phyloP scores from a whole-genome alignment of 1,284 basidiomycete species.

The Ustilago loliicola region DNA sequence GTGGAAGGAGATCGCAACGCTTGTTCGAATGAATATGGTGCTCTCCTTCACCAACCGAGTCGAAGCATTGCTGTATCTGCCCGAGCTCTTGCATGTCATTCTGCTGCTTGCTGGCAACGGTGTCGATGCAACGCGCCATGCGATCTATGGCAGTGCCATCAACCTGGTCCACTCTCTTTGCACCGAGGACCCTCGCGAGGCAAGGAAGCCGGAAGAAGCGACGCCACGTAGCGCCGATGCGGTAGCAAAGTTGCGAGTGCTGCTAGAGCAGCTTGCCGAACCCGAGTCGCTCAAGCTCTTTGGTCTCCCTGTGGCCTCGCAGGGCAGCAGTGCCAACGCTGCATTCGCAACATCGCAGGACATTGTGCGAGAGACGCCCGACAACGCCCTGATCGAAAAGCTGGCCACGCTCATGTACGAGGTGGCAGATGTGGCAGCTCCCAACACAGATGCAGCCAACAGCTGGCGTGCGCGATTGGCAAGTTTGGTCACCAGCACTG shows the following conservation, averaged over 20 bases:
- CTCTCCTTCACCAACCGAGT: conserved; percentile 65
- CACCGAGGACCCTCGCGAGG: conserved; percentile 62
- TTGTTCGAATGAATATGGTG: conserved; percentile 67
- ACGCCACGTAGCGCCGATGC: conserved; percentile 46
- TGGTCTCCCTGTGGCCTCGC: conserved; percentile 47
- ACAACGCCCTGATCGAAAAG: conserved; percentile 60
- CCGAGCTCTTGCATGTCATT: conserved; percentile 64
- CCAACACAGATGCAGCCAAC: conserved; percentile 79
- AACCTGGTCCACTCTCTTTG: conserved; percentile 67
- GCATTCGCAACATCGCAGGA: conserved; percentile 49
- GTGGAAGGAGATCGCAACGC: conserved; percentile 67
- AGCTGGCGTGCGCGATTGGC: conserved; percentile 94
- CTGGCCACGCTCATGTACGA: conserved; percentile 62
- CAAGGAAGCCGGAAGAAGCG: conserved; percentile 48
- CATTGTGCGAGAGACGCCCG: conserved; percentile 55
- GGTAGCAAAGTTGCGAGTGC: conserved; percentile 46
- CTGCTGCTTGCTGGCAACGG: conserved; percentile 65
- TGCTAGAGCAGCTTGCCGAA: conserved; percentile 56
- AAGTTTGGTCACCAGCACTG: conserved; percentile 88
- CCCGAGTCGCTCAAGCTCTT: conserved; percentile 59
- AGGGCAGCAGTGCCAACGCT: conserved; percentile 26
- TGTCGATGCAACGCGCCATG: conserved; percentile 58
- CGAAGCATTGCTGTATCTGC: conserved; percentile 62
- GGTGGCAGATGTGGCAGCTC: conserved; percentile 61
- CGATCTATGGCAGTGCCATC: conserved; percentile 65